These are phyloP conservation scores for Calonectria hawksworthii DNA, from an alignment of 2,329 filamentous ascomycete species.

Conservation along the genomic window DNA sequence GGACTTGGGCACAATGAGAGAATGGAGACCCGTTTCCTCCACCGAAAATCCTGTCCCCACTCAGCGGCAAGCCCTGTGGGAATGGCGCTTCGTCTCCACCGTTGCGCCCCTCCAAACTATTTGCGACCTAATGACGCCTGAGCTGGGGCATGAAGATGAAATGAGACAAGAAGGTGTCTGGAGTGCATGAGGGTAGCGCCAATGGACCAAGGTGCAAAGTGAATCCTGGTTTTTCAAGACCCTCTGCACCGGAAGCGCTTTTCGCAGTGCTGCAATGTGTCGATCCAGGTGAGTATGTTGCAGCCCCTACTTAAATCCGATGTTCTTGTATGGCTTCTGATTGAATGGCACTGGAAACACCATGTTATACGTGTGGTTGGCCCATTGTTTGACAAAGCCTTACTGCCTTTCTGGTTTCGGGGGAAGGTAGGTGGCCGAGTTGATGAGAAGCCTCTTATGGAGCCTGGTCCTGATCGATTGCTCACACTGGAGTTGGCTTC, in stretches of 20 bases:
- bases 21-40: neutral
- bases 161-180: neutral
- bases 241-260: neutral
- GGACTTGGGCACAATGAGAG: neutral
- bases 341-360: neutral
- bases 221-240: neutral
- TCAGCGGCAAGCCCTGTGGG: neutral
- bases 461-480: neutral
- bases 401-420: too few relatives aligned
- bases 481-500: neutral
- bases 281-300: neutral
- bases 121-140: slow-evolving; percentile 2
- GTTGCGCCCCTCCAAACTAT: neutral
- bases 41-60: neutral
- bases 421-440: too few relatives aligned
- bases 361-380: neutral
- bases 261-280: neutral
- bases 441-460: neutral
- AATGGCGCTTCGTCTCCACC: neutral
- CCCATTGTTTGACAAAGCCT: neutral
- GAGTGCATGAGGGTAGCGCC: neutral
- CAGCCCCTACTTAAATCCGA: neutral
- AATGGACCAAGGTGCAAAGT: neutral
- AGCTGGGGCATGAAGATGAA: neutral
- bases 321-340: neutral